Base-by-base conservation (phyloP, 176 grass and related monocot genomes). In the Cocos nucifera region DNA sequence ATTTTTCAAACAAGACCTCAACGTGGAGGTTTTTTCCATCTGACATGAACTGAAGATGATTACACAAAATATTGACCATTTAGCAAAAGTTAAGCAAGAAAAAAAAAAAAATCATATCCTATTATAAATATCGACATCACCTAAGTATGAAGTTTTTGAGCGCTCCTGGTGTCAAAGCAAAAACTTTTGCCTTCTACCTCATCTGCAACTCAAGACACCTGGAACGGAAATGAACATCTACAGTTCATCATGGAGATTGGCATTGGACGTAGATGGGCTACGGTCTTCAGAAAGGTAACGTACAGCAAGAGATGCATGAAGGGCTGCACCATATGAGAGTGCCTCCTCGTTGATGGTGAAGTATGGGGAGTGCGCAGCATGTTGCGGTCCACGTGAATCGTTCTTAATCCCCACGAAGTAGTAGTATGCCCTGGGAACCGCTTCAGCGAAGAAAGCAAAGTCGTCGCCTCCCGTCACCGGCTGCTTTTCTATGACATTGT, bases 401-500 rank as follows among this genome's bases (percentile, higher is more conserved):
- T 87, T 78, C 29, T 70, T 57, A 80, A 84, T 84, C 54, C 91
- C 91, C 32, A 90, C 49, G 3, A 90, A 95, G 74, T 95, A 95
- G 77, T 90, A 95, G 65, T 79, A 85, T 19, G 91, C 69, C 2
- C 60, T 51, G 3, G 91, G 86, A 35, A 90, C 59, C 0, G 49
- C 77, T 19, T 90, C 86, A 0, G 76, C 56, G 10, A 84, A 95
- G 77, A 90, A 95, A 10, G 91, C 23, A 0, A 95, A 95, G 77
- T 95, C 91, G 63, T 95, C 91, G 0, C 83, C 67, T 15, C 83
- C 91, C 91, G 90, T 95, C 17, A 83, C 32, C 0, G 91, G 91
- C 28, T 81, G 65, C 58, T 9, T 74, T 23, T 95, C 91, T 58
- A 67, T 79, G 19, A 95, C 83, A 9, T 84, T 86, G 72, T 64